Base-by-base conservation (phyloP, 2,329 filamentous ascomycete species). In the Phyllosticta paracitricarpa region DNA sequence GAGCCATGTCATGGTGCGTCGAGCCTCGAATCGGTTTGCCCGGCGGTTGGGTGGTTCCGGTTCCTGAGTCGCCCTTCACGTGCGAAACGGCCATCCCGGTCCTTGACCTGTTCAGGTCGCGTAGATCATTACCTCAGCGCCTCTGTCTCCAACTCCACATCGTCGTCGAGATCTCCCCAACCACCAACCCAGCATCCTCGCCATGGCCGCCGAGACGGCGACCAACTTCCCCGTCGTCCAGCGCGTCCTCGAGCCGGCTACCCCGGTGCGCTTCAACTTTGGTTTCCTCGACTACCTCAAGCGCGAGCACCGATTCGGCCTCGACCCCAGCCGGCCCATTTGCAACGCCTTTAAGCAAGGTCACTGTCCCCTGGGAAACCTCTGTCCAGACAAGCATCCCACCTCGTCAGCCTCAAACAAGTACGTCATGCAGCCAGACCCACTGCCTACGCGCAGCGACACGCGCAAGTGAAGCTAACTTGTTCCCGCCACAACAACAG, bases 271-370 rank as follows among this genome's bases (percentile, higher is more conserved):
- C 35, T 88, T 89, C 77, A 84, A 79, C 67, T 96, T 97, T 80
- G 84, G 84, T 73, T 96, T 97, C 81, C 87, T 85, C 33, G 88
- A 90, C 55, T 96, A 96, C 77, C 84, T 96, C 48, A 87, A 87
- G 66, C 80, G 85, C 64, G 91, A 89, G 66, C 91, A 94, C 75
- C 86, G 91, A 65, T 92, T 95, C 76, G 89, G 89, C 65, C 86
- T 96, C 58, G 84, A 89, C 24, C 83, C 88, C 48, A 68, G 74
- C 55, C 74, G 77, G 0, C 90, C 92, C 53, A 80, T 89, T 71
- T 97, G 94, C 80, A 90, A 89, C 71, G 87, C 91, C 63, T 97
- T 91, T 78, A 82, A 89, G 63, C 84, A 90, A 64, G 91, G 91
- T 52, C 88, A 92, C 76, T 97, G 94, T 71, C 91, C 92, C 0